Evolutionary conservation across 257 asterid genomes (phyloP).

Genomic region (Petunia secreta): DNA sequence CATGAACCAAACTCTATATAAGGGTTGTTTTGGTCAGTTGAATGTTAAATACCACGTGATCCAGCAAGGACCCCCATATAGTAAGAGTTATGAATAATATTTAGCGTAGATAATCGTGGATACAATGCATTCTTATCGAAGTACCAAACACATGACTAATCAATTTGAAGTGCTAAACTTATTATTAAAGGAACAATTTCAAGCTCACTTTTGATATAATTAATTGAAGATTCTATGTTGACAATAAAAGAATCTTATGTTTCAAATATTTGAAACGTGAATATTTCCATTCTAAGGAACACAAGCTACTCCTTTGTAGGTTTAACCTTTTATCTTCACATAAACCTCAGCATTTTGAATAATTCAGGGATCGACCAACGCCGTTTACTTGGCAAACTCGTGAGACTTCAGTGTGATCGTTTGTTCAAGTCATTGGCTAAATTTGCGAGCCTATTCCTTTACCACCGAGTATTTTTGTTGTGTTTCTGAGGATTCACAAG

Average conservation of each 20-base stretch:
- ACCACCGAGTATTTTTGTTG: not conserved
- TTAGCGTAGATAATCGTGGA: not conserved
- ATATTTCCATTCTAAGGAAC: not conserved
- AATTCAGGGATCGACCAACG: constrained; percentile 5
- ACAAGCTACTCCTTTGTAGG: not conserved
- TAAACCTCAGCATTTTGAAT: not conserved
- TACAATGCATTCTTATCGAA: not conserved
- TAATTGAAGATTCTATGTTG: not conserved
- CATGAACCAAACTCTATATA: too few species aligned
- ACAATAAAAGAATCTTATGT: not conserved
- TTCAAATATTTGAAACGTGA: not conserved
- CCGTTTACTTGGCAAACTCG: too few species aligned
- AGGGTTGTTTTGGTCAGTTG: too few species aligned
- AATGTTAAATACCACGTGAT: too few species aligned
- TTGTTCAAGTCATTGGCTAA: not conserved
- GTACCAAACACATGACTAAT: not conserved
- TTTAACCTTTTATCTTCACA: not conserved
- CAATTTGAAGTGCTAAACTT: not conserved
- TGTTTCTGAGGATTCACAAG: too few species aligned
- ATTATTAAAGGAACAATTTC: not conserved
- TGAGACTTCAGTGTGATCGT: not conserved
- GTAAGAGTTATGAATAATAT: not conserved
- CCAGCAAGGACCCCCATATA: not conserved
- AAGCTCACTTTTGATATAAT: not conserved
- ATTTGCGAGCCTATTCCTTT: not conserved